Conservation (phyloP, 768 basidiomycete species). For the Pisolithus marmoratus region DNA sequence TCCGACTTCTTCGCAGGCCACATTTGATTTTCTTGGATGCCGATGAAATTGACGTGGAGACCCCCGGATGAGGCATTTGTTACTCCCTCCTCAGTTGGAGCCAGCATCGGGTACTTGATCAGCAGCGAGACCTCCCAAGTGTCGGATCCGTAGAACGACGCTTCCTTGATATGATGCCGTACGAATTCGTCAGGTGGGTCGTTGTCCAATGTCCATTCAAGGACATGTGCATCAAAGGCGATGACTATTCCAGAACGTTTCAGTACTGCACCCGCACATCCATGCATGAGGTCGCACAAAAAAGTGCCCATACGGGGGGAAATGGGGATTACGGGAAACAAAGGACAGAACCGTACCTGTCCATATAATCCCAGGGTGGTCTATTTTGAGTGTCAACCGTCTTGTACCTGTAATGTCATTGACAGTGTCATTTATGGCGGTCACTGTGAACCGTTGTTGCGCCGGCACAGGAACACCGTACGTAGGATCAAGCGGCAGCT, state of each 20-base stretch:
- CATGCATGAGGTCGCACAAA: neutral
- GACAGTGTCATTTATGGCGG: conserved; percentile 49
- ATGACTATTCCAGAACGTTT: conserved; percentile 43
- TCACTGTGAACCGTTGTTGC: conserved; percentile 44
- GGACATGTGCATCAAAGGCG: conserved; percentile 86
- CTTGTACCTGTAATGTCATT: conserved; percentile 59
- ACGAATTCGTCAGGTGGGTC: conserved; percentile 69
- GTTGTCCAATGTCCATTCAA: conserved; percentile 77
- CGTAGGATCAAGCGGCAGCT: conserved; percentile 43
- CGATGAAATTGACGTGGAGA: conserved; percentile 69
- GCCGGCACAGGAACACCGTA: conserved; percentile 49
- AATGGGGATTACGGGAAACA: neutral
- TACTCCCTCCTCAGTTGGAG: neutral
- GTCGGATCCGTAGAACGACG: conserved; percentile 75
- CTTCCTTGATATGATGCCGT: conserved; percentile 90
- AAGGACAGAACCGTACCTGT: conserved; percentile 43
- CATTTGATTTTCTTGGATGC: conserved; percentile 78
- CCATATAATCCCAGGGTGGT: conserved; percentile 84
- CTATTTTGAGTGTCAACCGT: conserved; percentile 59
- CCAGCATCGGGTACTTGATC: conserved; percentile 41
- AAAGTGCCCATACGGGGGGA: too few species aligned
- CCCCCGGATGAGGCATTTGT: conserved; percentile 6
- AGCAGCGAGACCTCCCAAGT: conserved; percentile 71
- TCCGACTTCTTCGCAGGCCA: conserved; percentile 67
- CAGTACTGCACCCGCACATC: neutral